Conservation (phyloP, 2,329 filamentous ascomycete species). For the Neofusicoccum cordaticola region DNA sequence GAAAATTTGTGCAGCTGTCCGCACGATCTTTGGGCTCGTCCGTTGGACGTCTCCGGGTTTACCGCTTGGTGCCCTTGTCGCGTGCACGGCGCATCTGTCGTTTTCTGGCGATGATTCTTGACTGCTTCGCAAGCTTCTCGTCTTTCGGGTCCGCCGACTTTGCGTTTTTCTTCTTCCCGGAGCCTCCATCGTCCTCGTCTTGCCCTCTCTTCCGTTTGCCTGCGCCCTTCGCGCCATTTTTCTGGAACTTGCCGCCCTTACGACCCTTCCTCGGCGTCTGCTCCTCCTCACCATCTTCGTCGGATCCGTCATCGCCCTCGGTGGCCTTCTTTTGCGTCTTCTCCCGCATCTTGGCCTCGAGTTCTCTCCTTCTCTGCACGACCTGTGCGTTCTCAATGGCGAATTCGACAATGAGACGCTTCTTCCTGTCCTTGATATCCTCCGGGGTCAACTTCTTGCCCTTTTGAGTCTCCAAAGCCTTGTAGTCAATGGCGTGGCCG, state of each 20-base stretch:
- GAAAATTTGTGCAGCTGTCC: too few relatives aligned
- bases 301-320: slow-evolving; percentile 38
- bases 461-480: slow-evolving; percentile 47
- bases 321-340: slow-evolving; percentile 39
- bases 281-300: slow-evolving; percentile 40
- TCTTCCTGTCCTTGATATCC: slow-evolving; percentile 69
- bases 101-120: slow-evolving; percentile 83
- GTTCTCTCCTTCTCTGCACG: slow-evolving; percentile 70
- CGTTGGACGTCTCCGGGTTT: neutral
- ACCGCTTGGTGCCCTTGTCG: slow-evolving; percentile 45
- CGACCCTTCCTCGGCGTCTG: slow-evolving; percentile 18
- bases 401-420: slow-evolving; percentile 91
- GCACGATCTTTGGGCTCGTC: too few relatives aligned
- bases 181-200: slow-evolving; percentile 26
- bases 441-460: slow-evolving; percentile 39
- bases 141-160: slow-evolving; percentile 41
- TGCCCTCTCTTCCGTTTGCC: slow-evolving; percentile 15
- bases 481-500: slow-evolving; percentile 61
- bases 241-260: slow-evolving; percentile 5
- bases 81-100: slow-evolving; percentile 63
- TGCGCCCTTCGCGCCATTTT: neutral
- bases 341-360: slow-evolving; percentile 56
- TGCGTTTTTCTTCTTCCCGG: slow-evolving; percentile 34
- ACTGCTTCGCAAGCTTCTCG: slow-evolving; percentile 58
- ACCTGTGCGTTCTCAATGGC: slow-evolving; percentile 98